These are phyloP conservation scores for Aureobasidium melanogenum DNA, from an alignment of 2,329 filamentous ascomycete species.

Conservation along the genomic window DNA sequence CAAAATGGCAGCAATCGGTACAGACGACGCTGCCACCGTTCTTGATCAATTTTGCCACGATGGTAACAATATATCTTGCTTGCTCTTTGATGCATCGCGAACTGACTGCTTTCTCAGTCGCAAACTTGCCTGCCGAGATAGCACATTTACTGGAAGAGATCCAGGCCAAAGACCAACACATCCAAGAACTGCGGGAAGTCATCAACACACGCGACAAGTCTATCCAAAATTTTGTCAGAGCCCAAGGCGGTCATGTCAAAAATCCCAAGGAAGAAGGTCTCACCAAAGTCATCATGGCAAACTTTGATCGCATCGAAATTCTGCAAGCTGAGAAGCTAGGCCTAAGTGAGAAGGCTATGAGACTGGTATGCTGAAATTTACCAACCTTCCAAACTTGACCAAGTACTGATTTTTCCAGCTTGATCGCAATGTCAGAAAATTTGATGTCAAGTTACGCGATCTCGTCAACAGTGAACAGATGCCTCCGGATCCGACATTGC, in stretches of 20 bases:
- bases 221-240: slow-evolving; percentile 74
- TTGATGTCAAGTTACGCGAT: slow-evolving; percentile 54
- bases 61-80: slow-evolving; percentile 32
- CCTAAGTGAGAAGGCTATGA: slow-evolving; percentile 55
- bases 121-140: slow-evolving; percentile 74
- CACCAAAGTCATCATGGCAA: slow-evolving; percentile 56
- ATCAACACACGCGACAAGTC: slow-evolving; percentile 65
- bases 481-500: slow-evolving; percentile 49
- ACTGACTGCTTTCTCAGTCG: slow-evolving; percentile 36
- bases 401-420: slow-evolving; percentile 26
- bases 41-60: slow-evolving; percentile 71
- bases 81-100: not conserved
- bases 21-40: slow-evolving; percentile 58
- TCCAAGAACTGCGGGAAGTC: slow-evolving; percentile 57
- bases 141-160: slow-evolving; percentile 79
- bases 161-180: slow-evolving; percentile 65
- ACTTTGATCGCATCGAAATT: slow-evolving; percentile 59
- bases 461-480: slow-evolving; percentile 51
- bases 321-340: slow-evolving; percentile 68
- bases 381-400: not conserved
- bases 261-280: slow-evolving; percentile 69
- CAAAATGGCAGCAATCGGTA: slow-evolving; percentile 32
- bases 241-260: slow-evolving; percentile 61
- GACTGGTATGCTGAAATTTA: slow-evolving; percentile 42
- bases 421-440: slow-evolving; percentile 54